phyloP scores from a whole-genome alignment of 176 grass and related monocot species.

The Oryza officinalis region DNA sequence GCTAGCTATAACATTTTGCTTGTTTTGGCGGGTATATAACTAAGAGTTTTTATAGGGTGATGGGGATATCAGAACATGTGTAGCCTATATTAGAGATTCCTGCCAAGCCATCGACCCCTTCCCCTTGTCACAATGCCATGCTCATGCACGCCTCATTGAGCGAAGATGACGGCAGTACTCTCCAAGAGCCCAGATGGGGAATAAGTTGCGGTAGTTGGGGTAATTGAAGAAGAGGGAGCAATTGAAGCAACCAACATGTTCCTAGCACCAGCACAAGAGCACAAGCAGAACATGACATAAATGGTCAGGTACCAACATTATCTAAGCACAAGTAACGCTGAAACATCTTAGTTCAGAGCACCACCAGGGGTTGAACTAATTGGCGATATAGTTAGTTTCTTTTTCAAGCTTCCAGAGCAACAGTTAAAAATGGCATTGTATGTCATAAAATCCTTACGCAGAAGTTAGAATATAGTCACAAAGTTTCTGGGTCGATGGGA shows the following conservation, averaged over 20 bases:
- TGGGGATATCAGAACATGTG: not conserved
- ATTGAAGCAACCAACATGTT: constrained; percentile 53
- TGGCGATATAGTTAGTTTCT: too few species aligned
- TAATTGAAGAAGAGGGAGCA: constrained; percentile 49
- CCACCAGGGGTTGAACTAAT: too few species aligned
- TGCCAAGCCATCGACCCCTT: not conserved
- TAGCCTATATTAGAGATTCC: not conserved
- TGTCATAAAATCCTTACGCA: too few species aligned
- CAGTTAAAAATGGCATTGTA: too few species aligned
- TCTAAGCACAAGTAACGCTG: too few species aligned
- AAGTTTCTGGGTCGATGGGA: too few species aligned
- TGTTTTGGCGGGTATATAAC: not conserved
- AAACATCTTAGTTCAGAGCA: too few species aligned
- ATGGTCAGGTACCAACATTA: not conserved
- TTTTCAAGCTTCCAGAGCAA: too few species aligned
- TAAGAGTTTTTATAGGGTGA: not conserved
- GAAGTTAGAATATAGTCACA: too few species aligned
- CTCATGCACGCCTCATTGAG: not conserved
- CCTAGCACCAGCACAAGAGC: constrained; percentile 22
- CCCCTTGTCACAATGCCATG: not conserved
- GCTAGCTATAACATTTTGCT: not conserved
- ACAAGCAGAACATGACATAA: not conserved
- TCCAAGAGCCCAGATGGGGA: constrained; percentile 50
- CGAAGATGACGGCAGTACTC: constrained; percentile 36
- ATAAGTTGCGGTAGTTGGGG: constrained; percentile 55